These are phyloP conservation scores for Acacia acuminata DNA, from an alignment of 306 rosid genomes.

Conservation along the genomic window DNA sequence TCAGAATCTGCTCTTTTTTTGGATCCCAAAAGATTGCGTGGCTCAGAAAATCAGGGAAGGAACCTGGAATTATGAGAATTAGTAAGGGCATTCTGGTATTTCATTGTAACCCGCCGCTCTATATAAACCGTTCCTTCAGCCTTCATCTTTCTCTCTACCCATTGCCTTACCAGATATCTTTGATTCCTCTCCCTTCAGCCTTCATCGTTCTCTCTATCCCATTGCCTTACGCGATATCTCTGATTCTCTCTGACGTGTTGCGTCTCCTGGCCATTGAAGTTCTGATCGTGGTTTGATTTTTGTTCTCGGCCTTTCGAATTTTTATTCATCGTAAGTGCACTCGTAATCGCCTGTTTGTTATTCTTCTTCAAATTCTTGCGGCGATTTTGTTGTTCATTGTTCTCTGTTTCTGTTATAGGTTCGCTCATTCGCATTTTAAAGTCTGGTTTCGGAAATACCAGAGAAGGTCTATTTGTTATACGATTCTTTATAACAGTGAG, in stretches of 20 bases:
- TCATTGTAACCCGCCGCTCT: not conserved
- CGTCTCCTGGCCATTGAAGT: not conserved
- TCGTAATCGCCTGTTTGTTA: not conserved
- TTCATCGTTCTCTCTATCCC: not conserved
- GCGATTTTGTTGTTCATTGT: not conserved
- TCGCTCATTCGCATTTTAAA: not conserved
- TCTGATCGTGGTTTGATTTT: not conserved
- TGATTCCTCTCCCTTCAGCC: not conserved
- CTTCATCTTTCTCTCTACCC: not conserved
- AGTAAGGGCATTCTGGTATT: not conserved
- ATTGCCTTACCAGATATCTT: not conserved
- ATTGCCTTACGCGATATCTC: not conserved
- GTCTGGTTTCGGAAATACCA: constrained; percentile 16
- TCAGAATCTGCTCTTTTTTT: not conserved
- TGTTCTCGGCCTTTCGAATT: not conserved
- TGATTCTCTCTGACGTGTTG: not conserved
- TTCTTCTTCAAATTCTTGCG: not conserved
- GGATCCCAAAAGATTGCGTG: not conserved
- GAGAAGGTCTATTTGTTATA: not conserved
- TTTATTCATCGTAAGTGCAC: constrained; percentile 23
- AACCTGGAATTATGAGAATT: not conserved
- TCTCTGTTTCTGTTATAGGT: not conserved
- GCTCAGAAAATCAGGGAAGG: not conserved
- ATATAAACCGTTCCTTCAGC: not conserved
- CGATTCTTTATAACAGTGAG: constrained; percentile 23